Percentiles rank a stretch among this genome's conserved stretches.
Conservation (phyloP, 2,329 filamentous ascomycete genomes). For the Diaporthe amygdali region DNA sequence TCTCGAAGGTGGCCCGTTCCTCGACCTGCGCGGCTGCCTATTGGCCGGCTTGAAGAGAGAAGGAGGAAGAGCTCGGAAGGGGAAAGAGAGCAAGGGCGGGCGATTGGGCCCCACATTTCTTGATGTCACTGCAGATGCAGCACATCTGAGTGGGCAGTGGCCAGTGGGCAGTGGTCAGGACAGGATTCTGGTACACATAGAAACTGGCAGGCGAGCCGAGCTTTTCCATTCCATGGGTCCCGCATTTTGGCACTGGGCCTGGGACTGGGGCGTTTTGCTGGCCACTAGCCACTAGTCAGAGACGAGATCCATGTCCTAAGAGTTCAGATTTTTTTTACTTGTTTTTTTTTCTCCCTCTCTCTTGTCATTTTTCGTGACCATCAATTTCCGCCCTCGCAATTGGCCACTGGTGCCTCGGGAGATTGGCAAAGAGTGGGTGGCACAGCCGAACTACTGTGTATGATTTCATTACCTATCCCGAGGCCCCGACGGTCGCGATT, state of each 20-base stretch:
- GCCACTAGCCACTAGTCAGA: not conserved
- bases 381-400: not conserved
- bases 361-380: not conserved
- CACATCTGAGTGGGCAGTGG: not conserved
- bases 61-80: not conserved
- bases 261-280: not conserved
- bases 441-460: constrained; percentile 2
- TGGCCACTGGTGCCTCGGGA: not conserved
- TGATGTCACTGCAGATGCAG: constrained; percentile 16
- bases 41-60: not conserved
- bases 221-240: not conserved
- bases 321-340: constrained; percentile 7
- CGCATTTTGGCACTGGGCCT: not conserved
- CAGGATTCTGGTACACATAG: too few relatives aligned
- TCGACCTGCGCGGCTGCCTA: not conserved
- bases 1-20: constrained; percentile 7
- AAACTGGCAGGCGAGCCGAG: not conserved
- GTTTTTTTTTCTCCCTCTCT: not conserved
- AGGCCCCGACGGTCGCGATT: not conserved
- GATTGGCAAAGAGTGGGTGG: not conserved
- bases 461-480: not conserved
- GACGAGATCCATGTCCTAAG: not conserved
- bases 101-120: constrained; percentile 1
- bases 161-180: not conserved
- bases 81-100: not conserved